Evolutionary conservation across 2,329 filamentous ascomycete species (phyloP), one percentile per base, ranked within the genome.

Genomic region (Hirsutella thompsonii): DNA sequence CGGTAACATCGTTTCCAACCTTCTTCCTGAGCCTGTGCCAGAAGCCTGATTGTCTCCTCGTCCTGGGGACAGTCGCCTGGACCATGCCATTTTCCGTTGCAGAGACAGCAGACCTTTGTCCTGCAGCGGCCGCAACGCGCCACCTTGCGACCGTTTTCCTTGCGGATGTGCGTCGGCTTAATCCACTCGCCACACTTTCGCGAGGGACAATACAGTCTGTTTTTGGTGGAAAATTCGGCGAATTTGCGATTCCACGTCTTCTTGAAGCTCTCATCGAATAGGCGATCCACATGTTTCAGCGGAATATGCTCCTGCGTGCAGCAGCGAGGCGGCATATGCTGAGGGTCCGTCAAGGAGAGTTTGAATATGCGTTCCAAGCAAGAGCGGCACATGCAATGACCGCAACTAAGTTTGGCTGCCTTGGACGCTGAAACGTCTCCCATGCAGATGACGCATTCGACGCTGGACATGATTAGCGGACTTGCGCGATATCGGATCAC

Each of bases 281-380:
- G 66, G 20, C 70, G 70, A 11, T 90, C 83, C 21, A 90, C 87
- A 55, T 87, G 78, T 49, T 78, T 79, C 6, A 88, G 63, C 0
- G 82, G 77, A 43, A 94, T 93, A 49, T 76, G 73, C 11, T 86
- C 76, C 18, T 72, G 53, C 3, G 75, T 81, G 60, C 87, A 94
- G 60, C 87, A 94, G 55, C 71, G 75, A 0, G 88, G 88, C 16
- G 88, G 86, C 85, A 94, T 93, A 49, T 86, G 79, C 45, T 79
- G 73, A 1, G 83, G 79, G 55, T 93, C 84, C 34, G 71, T 79
- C 46, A 89, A 68, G 10, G 86, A 92, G 45, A 86, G 69, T 41
- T 71, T 76, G 61, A 93, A 94, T 43, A 77, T 72, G 38, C 78
- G 75, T 57, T 78, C 81, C 33, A 94, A 66, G 57, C 88, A 94